Conservation (phyloP, 768 basidiomycete genomes). For the Trametes villosa region DNA sequence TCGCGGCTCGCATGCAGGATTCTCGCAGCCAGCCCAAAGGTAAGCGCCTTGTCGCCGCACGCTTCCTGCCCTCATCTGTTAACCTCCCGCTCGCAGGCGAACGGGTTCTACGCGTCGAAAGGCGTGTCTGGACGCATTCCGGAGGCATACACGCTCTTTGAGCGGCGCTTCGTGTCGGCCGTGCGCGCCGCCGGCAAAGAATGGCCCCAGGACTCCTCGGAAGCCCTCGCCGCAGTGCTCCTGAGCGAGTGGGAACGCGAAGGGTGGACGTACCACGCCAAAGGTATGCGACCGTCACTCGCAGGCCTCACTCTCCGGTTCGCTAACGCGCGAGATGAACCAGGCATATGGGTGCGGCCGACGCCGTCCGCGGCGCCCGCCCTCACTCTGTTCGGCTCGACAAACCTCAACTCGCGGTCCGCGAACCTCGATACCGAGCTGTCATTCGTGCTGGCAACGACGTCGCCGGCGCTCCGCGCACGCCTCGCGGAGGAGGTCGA, state of each 20-base stretch:
- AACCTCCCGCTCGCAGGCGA: constrained; percentile 61
- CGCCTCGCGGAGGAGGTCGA: constrained; percentile 59
- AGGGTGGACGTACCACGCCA: constrained; percentile 99
- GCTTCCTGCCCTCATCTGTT: not conserved
- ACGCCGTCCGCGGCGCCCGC: constrained; percentile 53
- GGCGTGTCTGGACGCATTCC: constrained; percentile 94
- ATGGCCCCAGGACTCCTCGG: constrained; percentile 25
- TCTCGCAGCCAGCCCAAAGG: constrained; percentile 86
- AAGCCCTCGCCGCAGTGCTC: constrained; percentile 54
- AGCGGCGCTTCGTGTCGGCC: constrained; percentile 80
- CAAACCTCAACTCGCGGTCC: constrained; percentile 92
- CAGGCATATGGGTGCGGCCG: constrained; percentile 87
- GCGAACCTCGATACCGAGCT: constrained; percentile 90
- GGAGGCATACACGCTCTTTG: constrained; percentile 90
- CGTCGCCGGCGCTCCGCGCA: constrained; percentile 52
- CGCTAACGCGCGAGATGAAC: not conserved
- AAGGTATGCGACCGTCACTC: constrained; percentile 60
- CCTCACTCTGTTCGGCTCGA: constrained; percentile 90
- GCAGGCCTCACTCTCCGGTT: not conserved
- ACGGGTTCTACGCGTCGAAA: constrained; percentile 90
- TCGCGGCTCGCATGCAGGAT: constrained; percentile 67
- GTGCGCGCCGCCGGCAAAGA: constrained; percentile 51
- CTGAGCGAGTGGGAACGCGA: constrained; percentile 85
- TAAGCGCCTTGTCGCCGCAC: constrained; percentile 38
- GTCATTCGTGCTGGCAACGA: constrained; percentile 81